phyloP scores from a whole-genome alignment of 352 stramenopile genomes.

The Phytopythium helicoides region DNA sequence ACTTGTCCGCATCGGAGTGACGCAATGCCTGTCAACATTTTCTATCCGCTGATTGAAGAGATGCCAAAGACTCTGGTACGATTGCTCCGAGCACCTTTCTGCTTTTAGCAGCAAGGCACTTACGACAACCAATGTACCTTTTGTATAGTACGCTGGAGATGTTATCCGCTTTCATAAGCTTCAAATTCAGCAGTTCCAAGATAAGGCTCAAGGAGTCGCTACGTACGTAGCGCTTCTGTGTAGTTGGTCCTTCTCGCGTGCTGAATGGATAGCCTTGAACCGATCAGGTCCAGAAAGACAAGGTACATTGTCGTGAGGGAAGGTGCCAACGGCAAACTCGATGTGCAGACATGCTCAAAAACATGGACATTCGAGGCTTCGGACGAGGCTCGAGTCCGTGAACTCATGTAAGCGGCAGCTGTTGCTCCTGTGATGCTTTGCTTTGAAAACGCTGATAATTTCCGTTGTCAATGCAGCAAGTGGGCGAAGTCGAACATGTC shows the following conservation, averaged over 20 bases:
- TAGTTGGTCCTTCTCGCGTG: background rate
- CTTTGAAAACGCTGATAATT: constrained; percentile 1
- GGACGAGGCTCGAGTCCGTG: constrained; percentile 38
- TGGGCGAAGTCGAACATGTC: constrained; percentile 42
- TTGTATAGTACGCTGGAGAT: constrained; percentile 69
- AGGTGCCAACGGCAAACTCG: constrained; percentile 17
- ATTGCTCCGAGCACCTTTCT: no score
- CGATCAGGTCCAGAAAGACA: constrained; percentile 32
- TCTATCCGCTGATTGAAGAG: constrained; percentile 47
- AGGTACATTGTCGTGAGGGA: constrained; percentile 60
- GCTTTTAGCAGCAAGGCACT: no score
- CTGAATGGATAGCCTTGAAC: background rate
- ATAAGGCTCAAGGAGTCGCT: constrained; percentile 53
- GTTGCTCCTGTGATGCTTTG: constrained; percentile 2
- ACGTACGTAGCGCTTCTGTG: constrained; percentile 22
- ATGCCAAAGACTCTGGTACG: constrained; percentile 67
- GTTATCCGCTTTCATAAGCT: constrained; percentile 80
- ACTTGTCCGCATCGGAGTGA: constrained; percentile 45
- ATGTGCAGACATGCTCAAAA: constrained; percentile 46
- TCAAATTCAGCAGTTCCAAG: constrained; percentile 59
- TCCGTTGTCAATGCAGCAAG: constrained; percentile 17
- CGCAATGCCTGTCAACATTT: constrained; percentile 66
- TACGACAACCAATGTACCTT: no score
- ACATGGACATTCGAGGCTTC: constrained; percentile 63
- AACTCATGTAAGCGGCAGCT: constrained; percentile 32